Evolutionary conservation across 2,329 filamentous ascomycete genomes (phyloP).

Genomic region (Scorias spongiosa): DNA sequence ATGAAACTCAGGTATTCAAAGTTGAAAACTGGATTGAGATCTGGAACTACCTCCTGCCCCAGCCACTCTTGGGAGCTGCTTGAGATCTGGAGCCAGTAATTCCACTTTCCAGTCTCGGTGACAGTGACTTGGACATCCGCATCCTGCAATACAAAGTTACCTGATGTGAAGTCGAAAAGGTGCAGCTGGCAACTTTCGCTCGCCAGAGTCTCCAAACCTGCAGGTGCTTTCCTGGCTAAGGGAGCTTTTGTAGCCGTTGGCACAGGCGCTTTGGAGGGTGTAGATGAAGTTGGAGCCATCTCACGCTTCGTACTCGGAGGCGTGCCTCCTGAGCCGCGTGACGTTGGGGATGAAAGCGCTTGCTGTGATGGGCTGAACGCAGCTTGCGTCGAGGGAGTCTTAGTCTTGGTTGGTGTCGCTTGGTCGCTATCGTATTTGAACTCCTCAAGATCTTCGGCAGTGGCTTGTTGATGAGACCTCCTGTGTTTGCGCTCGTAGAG

Average conservation of each 20-base stretch:
- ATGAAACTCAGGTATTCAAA: constrained; percentile 99
- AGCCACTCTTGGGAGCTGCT: constrained; percentile 69
- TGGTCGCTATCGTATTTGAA: constrained; percentile 61
- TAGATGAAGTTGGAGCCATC: not conserved
- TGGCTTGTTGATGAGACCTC: constrained; percentile 62
- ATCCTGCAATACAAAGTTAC: constrained; percentile 73
- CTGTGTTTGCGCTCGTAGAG: constrained; percentile 96
- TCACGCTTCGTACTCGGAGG: not conserved
- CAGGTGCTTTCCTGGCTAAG: constrained; percentile 45
- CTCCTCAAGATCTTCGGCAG: constrained; percentile 62
- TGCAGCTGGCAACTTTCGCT: constrained; percentile 74
- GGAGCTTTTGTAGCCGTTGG: constrained; percentile 42
- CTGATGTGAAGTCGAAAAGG: constrained; percentile 78
- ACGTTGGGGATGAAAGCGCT: constrained; percentile 3
- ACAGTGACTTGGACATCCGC: constrained; percentile 61
- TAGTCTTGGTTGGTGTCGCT: constrained; percentile 28
- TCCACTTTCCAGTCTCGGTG: constrained; percentile 75
- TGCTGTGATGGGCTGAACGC: constrained; percentile 1
- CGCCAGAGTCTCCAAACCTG: constrained; percentile 55
- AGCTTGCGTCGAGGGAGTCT: constrained; percentile 35
- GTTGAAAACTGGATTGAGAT: constrained; percentile 97
- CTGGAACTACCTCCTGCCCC: constrained; percentile 68
- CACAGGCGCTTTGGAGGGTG: constrained; percentile 10
- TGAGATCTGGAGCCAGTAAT: constrained; percentile 86
- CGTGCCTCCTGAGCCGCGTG: constrained; percentile 10